Evolutionary conservation across 106 monocot genomes (phyloP).

Genomic region (Platanthera guangdongensis): DNA sequence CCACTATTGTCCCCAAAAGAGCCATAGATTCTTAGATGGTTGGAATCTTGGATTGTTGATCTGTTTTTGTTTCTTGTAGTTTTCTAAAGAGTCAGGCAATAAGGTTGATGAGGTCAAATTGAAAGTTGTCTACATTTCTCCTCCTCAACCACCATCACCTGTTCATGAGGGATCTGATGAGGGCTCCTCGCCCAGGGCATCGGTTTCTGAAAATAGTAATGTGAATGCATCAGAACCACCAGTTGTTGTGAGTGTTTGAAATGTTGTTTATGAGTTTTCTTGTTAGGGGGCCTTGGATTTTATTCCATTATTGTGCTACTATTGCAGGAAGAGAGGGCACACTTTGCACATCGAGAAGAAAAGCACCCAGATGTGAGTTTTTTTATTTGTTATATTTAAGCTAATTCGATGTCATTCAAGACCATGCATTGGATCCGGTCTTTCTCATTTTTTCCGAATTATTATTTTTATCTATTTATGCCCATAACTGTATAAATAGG

Average conservation of each 20-base stretch:
- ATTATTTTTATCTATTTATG: neutral
- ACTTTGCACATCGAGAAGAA: constrained; percentile 34
- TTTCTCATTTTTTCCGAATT: neutral
- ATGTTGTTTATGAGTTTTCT: neutral
- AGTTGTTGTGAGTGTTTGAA: constrained; percentile 24
- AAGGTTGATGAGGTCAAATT: constrained; percentile 72
- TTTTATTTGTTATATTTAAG: neutral
- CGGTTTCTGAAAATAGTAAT: constrained; percentile 29
- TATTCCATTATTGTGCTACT: constrained; percentile 1
- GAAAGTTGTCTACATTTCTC: constrained; percentile 57
- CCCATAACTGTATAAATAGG: neutral
- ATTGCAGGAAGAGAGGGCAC: constrained; percentile 37
- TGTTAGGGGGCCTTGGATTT: neutral
- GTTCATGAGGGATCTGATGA: constrained; percentile 79
- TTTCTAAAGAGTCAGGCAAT: constrained; percentile 67
- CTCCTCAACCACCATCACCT: constrained; percentile 69
- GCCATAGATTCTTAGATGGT: neutral
- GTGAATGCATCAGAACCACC: constrained; percentile 19
- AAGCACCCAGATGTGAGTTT: constrained; percentile 41
- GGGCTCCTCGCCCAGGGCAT: constrained; percentile 54
- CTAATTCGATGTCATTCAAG: neutral
- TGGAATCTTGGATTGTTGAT: neutral
- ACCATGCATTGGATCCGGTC: neutral
- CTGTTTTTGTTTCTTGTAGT: constrained; percentile 25
- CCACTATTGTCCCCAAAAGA: too few species aligned